Conservation (phyloP, 352 stramenopile genomes). For the Phytopythium helicoides region DNA sequence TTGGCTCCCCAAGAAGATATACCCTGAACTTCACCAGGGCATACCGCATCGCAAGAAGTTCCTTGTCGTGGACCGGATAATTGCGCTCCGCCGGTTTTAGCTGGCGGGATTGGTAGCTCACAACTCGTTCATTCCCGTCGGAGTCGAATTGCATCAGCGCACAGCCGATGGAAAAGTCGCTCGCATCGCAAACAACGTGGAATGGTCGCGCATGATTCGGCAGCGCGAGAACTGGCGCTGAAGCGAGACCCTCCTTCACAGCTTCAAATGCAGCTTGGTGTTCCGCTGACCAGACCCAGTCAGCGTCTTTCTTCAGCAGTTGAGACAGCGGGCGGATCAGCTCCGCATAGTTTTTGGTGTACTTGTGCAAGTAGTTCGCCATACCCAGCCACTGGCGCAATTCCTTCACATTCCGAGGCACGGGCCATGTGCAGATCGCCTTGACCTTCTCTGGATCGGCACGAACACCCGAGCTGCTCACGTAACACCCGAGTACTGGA, state of each 20-base stretch:
- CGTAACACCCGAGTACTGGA: conserved; percentile 22
- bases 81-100: conserved; percentile 16
- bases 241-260: conserved; percentile 8
- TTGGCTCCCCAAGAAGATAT: too few species aligned
- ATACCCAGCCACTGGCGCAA: conserved; percentile 14
- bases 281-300: conserved; percentile 6
- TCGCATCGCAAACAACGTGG: conserved; percentile 21
- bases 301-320: conserved; percentile 15
- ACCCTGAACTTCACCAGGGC: too few species aligned
- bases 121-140: conserved; percentile 11
- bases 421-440: conserved; percentile 8
- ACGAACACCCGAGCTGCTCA: conserved; percentile 9
- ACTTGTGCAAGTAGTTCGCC: conserved; percentile 21
- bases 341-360: conserved; percentile 13
- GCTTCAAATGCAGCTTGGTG: conserved; percentile 11
- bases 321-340: conserved; percentile 8
- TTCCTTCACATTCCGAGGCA: conserved; percentile 3
- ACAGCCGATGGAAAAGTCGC: conserved; percentile 18
- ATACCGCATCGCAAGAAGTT: too few species aligned
- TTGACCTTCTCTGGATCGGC: conserved; percentile 16
- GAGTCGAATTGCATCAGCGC: conserved; percentile 17
- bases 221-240: conserved; percentile 10
- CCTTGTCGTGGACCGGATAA: too few species aligned
- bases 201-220: conserved; percentile 11
- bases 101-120: conserved; percentile 24